Percentiles rank a stretch among this genome's conserved stretches.
phyloP scores from a whole-genome alignment of 768 basidiomycete species.

The Lactifluus volemus region DNA sequence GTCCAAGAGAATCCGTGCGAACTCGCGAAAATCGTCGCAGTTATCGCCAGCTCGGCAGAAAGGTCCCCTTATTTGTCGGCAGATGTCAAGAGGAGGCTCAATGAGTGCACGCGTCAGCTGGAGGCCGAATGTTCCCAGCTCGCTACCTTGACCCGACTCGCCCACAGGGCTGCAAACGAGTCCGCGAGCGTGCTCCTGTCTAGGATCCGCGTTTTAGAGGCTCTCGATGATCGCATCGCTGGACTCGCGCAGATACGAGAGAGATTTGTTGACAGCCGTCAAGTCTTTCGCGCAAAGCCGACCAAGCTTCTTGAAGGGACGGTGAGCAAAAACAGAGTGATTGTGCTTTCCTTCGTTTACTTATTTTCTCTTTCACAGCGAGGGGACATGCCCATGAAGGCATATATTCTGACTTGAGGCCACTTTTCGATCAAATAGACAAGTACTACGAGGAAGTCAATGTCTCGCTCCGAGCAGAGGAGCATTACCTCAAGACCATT shows the following conservation, averaged over 20 bases:
- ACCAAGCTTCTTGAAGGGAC: neutral
- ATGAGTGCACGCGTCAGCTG: neutral
- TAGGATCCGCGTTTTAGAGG: constrained; percentile 4
- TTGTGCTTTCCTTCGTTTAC: neutral
- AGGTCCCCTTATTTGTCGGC: neutral
- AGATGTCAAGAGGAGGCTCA: neutral
- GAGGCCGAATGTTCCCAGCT: constrained; percentile 4
- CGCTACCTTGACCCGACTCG: neutral
- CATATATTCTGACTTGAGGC: neutral
- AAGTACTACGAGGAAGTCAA: constrained; percentile 4
- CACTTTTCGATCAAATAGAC: constrained; percentile 7
- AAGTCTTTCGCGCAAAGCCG: neutral
- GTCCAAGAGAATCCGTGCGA: constrained; percentile 1
- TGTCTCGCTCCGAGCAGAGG: neutral
- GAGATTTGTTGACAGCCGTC: constrained; percentile 4
- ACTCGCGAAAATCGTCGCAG: neutral
- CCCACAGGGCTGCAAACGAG: neutral
- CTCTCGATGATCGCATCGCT: neutral
- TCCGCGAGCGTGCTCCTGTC: neutral
- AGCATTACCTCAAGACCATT: constrained; percentile 1
- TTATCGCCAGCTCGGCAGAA: neutral
- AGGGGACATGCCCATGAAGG: neutral
- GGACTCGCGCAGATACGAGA: neutral
- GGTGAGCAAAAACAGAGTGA: neutral
- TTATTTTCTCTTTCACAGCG: neutral